A percentile compares a stretch with the other conserved stretches of the same genome.
phyloP scores from a whole-genome alignment of 2,329 filamentous ascomycete species.

The Raffaelea ambrosiae region DNA sequence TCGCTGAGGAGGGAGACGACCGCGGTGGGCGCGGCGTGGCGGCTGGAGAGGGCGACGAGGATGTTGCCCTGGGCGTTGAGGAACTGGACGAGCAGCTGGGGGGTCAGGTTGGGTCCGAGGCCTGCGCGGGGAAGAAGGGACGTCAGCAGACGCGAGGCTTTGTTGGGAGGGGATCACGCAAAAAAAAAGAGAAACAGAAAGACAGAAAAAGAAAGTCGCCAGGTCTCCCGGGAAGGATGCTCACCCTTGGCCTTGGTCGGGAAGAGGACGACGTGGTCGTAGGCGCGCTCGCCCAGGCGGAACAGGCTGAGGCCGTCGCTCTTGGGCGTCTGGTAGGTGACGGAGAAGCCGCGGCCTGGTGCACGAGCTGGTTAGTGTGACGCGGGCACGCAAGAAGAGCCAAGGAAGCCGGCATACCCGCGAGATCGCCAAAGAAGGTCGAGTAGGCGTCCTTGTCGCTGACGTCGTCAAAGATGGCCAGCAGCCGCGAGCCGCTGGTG shows the following conservation, averaged over 20 bases:
- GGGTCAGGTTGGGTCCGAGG: constrained; percentile 80
- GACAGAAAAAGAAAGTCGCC: constrained; percentile 5
- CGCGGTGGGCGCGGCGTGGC: constrained; percentile 59
- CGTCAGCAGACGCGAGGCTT: no score
- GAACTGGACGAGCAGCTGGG: constrained; percentile 81
- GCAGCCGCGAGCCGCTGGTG: constrained; percentile 66
- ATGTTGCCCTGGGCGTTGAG: constrained; percentile 87
- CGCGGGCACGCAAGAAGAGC: neutral
- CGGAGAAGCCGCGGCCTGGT: constrained; percentile 70
- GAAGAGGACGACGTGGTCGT: constrained; percentile 85
- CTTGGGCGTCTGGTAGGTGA: constrained; percentile 78
- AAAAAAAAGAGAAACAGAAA: neutral
- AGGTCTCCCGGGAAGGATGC: constrained; percentile 8
- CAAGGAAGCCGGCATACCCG: constrained; percentile 39
- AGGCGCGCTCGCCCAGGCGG: constrained; percentile 75
- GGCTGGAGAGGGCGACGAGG: constrained; percentile 72
- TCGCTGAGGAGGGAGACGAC: constrained; percentile 75
- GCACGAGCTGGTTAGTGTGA: constrained; percentile 12
- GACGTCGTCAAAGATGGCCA: constrained; percentile 79
- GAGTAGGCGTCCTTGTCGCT: constrained; percentile 76
- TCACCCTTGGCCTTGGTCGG: constrained; percentile 84
- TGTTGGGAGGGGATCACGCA: neutral
- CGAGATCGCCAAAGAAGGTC: constrained; percentile 66
- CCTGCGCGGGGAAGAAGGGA: constrained; percentile 37
- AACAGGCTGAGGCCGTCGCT: constrained; percentile 71